Conservation (phyloP, 1,284 basidiomycete genomes). For the Coriolopsis trogii region DNA sequence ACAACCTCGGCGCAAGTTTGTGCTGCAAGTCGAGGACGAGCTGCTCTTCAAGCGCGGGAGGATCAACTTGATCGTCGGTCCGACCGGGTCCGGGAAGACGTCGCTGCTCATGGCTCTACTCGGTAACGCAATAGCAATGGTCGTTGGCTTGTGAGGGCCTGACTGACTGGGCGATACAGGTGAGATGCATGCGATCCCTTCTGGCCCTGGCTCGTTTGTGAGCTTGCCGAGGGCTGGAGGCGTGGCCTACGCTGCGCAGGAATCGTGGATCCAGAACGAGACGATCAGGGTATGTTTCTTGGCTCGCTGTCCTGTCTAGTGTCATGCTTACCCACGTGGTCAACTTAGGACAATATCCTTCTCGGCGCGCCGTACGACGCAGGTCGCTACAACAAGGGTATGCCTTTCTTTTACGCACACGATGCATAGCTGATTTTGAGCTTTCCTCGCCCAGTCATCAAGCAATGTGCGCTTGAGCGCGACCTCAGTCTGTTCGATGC, state of each 20-base stretch:
- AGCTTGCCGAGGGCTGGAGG: slow-evolving; percentile 69
- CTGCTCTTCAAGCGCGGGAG: slow-evolving; percentile 58
- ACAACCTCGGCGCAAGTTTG: slow-evolving; percentile 43
- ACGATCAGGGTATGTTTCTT: slow-evolving; percentile 41
- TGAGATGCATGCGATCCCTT: slow-evolving; percentile 63
- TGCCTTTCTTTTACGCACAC: slow-evolving; percentile 34
- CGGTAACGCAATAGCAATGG: no score
- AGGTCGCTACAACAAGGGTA: slow-evolving; percentile 46
- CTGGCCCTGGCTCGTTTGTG: slow-evolving; percentile 59
- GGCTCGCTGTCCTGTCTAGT: not conserved
- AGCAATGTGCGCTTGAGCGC: slow-evolving; percentile 64
- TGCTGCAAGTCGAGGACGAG: slow-evolving; percentile 51
- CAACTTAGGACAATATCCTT: slow-evolving; percentile 45
- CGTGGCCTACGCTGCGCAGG: slow-evolving; percentile 76
- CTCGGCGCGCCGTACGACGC: slow-evolving; percentile 47
- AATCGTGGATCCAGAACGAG: slow-evolving; percentile 73
- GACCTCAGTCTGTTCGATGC: slow-evolving; percentile 72
- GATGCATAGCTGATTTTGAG: slow-evolving; percentile 25
- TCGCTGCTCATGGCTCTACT: slow-evolving; percentile 58
- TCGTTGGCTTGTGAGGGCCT: no score
- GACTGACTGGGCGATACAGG: no score
- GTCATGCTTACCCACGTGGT: slow-evolving; percentile 1
- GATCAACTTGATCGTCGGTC: slow-evolving; percentile 70
- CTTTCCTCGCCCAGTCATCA: slow-evolving; percentile 47
- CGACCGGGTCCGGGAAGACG: slow-evolving; percentile 58